Conservation (phyloP, 257 asterid genomes). For the Capsicum chinense region DNA sequence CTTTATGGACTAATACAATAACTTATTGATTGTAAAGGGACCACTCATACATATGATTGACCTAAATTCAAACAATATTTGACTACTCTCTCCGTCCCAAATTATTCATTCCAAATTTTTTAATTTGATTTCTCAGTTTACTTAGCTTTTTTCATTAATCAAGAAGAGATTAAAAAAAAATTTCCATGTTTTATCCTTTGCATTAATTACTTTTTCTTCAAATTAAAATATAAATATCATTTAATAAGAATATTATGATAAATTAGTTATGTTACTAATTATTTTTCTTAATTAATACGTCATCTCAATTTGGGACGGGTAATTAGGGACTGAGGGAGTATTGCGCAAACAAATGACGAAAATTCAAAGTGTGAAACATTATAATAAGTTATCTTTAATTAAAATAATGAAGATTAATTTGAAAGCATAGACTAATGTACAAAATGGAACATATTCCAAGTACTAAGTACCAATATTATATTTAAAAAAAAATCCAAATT, state of each 20-base stretch:
- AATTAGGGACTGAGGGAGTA: no score
- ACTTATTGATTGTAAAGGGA: neutral
- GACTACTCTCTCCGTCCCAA: neutral
- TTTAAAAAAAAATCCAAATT: neutral
- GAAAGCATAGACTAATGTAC: constrained; percentile 32
- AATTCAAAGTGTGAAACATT: neutral
- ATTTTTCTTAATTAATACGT: no score
- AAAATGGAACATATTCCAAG: constrained; percentile 45
- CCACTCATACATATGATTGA: neutral
- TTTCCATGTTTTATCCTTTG: no score
- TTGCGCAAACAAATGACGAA: constrained; percentile 1
- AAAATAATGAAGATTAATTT: neutral
- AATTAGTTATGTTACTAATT: no score
- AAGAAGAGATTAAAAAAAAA: no score
- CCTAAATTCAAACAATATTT: neutral
- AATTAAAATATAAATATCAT: no score
- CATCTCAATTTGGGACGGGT: no score
- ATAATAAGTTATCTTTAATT: neutral
- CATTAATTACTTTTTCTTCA: no score
- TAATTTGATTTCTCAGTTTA: no score
- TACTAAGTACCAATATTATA: neutral
- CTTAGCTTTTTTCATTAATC: no score
- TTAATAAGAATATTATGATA: no score
- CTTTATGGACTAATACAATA: neutral
- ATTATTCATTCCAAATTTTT: no score